Percentiles rank a stretch among this genome's conserved stretches.
Evolutionary conservation across 2,329 filamentous ascomycete species (phyloP).

Genomic region (Aspergillus hortae): DNA sequence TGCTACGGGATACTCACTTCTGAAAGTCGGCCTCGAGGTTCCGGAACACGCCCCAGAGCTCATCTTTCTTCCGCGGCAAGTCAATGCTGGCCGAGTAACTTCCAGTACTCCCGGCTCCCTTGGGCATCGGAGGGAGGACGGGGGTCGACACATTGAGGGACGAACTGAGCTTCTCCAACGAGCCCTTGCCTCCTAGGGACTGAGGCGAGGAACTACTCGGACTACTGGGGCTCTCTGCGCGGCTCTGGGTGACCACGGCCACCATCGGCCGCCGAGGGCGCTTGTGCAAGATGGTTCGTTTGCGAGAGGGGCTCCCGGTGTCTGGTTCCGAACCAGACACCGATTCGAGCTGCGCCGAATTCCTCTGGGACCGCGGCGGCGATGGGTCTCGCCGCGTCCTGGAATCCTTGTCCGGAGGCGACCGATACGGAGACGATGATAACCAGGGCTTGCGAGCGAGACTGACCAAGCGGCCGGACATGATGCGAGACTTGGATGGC

Average conservation of each 20-base stretch:
- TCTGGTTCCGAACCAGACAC: conserved; percentile 9
- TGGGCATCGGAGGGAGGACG: conserved; percentile 47
- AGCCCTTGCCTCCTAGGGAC: conserved; percentile 40
- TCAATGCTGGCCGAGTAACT: conserved; percentile 29
- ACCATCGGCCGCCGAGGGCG: conserved; percentile 40
- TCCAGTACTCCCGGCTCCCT: conserved; percentile 41
- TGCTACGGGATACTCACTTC: conserved; percentile 48
- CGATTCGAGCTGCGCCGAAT: conserved; percentile 17
- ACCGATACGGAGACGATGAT: conserved; percentile 40
- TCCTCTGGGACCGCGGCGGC: conserved; percentile 18
- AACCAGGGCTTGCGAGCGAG: conserved; percentile 52
- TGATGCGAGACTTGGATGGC: conserved; percentile 42
- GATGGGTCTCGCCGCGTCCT: conserved; percentile 28
- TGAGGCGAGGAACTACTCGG: conserved; percentile 39
- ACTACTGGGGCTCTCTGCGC: conserved; percentile 30
- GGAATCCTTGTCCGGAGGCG: conserved; percentile 38
- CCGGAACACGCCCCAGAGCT: conserved; percentile 66
- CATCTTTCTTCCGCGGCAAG: conserved; percentile 59
- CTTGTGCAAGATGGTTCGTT: conserved; percentile 33
- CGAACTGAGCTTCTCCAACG: conserved; percentile 45
- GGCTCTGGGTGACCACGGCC: conserved; percentile 34
- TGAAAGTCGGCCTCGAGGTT: conserved; percentile 65
- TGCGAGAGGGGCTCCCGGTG: conserved; percentile 20
- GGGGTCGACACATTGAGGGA: conserved; percentile 43
- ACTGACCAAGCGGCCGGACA: conserved; percentile 49